Conservation (phyloP, 2,329 filamentous ascomycete species). For the Mycosphaerella sp. region DNA sequence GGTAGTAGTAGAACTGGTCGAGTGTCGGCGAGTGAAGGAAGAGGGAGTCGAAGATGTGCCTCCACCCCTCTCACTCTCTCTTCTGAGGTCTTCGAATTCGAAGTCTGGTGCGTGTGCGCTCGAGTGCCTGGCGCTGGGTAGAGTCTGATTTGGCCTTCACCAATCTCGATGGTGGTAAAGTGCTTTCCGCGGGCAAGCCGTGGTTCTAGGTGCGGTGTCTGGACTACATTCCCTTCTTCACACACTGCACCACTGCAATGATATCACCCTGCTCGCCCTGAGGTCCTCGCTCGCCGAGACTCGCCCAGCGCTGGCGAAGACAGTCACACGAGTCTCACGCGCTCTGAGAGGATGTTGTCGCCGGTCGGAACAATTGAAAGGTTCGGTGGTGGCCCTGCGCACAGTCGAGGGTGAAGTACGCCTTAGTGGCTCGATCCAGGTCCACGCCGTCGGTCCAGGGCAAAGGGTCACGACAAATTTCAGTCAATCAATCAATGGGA, state of each 20-base stretch:
- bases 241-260: not conserved
- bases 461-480: too few species aligned
- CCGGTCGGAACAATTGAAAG: not conserved
- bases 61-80: too few species aligned
- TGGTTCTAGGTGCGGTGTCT: not conserved
- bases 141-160: not conserved
- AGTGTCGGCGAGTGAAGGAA: not conserved
- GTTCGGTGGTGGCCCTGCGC: too few species aligned
- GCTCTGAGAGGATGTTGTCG: not conserved
- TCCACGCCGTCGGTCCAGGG: too few species aligned
- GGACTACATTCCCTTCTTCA: not conserved
- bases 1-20: not conserved
- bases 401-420: too few species aligned
- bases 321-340: not conserved
- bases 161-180: constrained; percentile 7
- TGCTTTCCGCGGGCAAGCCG: constrained; percentile 1
- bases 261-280: constrained; percentile 1
- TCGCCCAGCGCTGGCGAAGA: not conserved
- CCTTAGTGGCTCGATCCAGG: too few species aligned
- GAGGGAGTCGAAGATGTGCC: not conserved
- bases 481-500: too few species aligned
- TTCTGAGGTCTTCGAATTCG: not conserved
- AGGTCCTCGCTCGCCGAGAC: not conserved
- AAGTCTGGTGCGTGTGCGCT: constrained; percentile 3
- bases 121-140: constrained; percentile 3